Base-by-base conservation (phyloP, 495 filamentous ascomycete species). In the Acidomyces sp. region DNA sequence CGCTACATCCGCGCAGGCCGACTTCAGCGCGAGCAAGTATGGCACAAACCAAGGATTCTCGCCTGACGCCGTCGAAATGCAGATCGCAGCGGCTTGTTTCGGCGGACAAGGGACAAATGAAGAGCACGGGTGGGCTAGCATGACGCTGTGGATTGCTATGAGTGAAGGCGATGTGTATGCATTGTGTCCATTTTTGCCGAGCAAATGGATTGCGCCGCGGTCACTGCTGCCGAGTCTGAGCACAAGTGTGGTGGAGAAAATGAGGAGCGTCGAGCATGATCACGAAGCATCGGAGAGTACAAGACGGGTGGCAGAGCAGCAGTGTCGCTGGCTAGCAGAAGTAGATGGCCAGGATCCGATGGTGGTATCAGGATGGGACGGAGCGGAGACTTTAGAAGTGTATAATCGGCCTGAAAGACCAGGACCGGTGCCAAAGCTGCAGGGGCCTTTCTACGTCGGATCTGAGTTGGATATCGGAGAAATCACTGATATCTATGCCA, bases 101-200 rank as follows among this genome's bases (percentile, higher is more conserved):
- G 80, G 78, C 0, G 76, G 76, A 15, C 75, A 63, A 38, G 78
- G 76, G 21, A 61, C 54, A 19, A 64, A 65, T 25, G 67, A 61
- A 21, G 82, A 86, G 37, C 74, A 82, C 51, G 78, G 78, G 21
- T 94, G 86, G 86, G 78, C 82, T 5, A 68, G 82, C 11, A 93
- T 90, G 84, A 92, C 86, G 2, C 62, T 94, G 13, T 94, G 85
- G 85, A 62, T 93, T 31, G 85, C 82, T 12, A 94, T 93, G 84
- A 69, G 66, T 24, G 79, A 81, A 19, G 86, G 86, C 3, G 85
- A 92, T 51, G 70, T 93, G 6, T 93, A 94, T 49, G 82, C 84
- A 6, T 62, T 94, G n/a, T 93, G 86, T 56, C 86, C 86, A 7
- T 68, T 93, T 3, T 61, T 94, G 20, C 86, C 86, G 3, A 71